These are phyloP conservation scores for Backusella sp. DNA, from an alignment of 192 early-diverging fungal genomes.

Conservation along the genomic window DNA sequence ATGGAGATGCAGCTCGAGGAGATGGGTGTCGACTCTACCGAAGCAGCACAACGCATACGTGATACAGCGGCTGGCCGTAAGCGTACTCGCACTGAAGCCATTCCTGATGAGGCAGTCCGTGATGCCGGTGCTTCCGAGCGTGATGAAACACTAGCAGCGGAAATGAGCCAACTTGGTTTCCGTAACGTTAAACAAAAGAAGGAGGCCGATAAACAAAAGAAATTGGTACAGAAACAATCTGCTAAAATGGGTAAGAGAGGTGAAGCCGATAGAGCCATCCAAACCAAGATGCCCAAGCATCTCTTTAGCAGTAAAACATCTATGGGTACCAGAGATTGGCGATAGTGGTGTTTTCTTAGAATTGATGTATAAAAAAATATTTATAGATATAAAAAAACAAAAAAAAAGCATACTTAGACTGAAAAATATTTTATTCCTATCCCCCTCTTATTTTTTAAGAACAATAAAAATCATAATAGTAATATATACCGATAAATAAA, in stretches of 20 bases:
- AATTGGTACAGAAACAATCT: conserved; percentile 66
- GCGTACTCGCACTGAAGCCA: conserved; percentile 72
- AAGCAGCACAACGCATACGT: conserved; percentile 63
- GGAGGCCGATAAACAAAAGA: conserved; percentile 77
- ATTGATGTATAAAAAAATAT: background rate
- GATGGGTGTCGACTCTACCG: conserved; percentile 70
- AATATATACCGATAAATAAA: too few species aligned
- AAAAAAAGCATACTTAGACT: conserved; percentile 5
- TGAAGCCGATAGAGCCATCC: conserved; percentile 89
- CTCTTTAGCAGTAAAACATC: conserved; percentile 92
- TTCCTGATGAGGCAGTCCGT: conserved; percentile 64
- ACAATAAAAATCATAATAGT: too few species aligned
- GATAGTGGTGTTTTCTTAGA: conserved; percentile 48
- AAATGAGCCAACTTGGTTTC: conserved; percentile 77
- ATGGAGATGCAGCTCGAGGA: conserved; percentile 70
- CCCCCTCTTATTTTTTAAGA: background rate
- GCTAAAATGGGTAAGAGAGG: conserved; percentile 80
- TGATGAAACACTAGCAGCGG: conserved; percentile 54
- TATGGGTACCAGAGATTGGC: conserved; percentile 76
- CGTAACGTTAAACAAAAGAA: conserved; percentile 59
- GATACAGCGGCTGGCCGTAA: conserved; percentile 50
- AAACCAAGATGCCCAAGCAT: conserved; percentile 96
- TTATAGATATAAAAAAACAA: background rate
- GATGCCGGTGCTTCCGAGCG: conserved; percentile 62
- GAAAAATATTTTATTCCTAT: background rate